These are phyloP conservation scores for Alternaria conjuncta DNA, from an alignment of 2,329 filamentous ascomycete genomes.

Conservation along the genomic window DNA sequence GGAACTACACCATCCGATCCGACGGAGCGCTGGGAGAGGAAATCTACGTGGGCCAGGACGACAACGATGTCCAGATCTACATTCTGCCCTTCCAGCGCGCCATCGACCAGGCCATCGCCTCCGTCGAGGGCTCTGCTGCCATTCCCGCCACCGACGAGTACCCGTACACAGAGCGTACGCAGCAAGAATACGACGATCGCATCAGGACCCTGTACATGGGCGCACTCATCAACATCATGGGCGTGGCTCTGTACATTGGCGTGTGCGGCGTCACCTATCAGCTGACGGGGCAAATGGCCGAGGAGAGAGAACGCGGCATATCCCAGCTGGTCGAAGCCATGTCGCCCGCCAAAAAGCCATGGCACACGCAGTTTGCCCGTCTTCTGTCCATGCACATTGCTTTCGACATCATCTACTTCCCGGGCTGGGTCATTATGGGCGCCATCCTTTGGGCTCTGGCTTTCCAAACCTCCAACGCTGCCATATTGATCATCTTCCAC, in stretches of 20 bases:
- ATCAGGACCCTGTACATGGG: constrained; percentile 76
- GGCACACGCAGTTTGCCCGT: constrained; percentile 80
- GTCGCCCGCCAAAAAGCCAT: constrained; percentile 77
- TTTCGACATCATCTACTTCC: constrained; percentile 79
- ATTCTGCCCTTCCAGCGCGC: constrained; percentile 79
- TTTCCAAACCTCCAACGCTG: constrained; percentile 53
- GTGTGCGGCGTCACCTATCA: constrained; percentile 87
- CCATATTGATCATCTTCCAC: constrained; percentile 65
- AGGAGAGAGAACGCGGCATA: constrained; percentile 86
- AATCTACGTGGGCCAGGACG: constrained; percentile 67
- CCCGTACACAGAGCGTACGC: constrained; percentile 75
- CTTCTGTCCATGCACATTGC: constrained; percentile 79
- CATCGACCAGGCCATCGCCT: constrained; percentile 75
- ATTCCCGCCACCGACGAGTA: constrained; percentile 65
- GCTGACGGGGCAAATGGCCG: constrained; percentile 82
- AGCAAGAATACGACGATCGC: constrained; percentile 67
- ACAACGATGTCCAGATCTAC: constrained; percentile 80
- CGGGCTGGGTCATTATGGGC: constrained; percentile 81
- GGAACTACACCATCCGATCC: constrained; percentile 86
- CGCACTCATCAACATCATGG: constrained; percentile 76
- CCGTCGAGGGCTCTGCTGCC: constrained; percentile 54
- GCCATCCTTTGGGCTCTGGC: constrained; percentile 70
- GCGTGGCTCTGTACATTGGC: constrained; percentile 78
- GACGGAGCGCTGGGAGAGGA: constrained; percentile 73
- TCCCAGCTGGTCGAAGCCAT: constrained; percentile 88